These are phyloP conservation scores for Verticillium nonalfalfae DNA, from an alignment of 2,329 filamentous ascomycete genomes.

Conservation along the genomic window DNA sequence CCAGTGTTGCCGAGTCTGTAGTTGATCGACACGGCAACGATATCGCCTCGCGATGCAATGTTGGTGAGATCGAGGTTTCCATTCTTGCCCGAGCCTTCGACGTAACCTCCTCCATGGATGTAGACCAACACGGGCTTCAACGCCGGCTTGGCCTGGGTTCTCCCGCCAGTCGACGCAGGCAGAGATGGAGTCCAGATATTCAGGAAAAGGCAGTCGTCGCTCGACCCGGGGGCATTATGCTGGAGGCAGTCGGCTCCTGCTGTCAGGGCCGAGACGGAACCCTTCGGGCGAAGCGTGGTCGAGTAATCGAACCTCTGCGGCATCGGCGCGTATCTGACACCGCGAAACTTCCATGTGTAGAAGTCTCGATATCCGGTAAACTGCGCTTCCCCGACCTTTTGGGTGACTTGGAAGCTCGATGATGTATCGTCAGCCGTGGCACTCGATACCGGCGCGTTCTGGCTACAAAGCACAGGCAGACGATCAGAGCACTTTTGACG, in stretches of 20 bases:
- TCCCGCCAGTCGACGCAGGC: not conserved
- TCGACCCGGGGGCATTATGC: not conserved
- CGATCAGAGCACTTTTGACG: not conserved
- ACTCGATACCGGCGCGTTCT: not conserved
- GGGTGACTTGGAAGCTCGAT: not conserved
- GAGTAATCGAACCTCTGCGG: not conserved
- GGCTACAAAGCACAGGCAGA: not conserved
- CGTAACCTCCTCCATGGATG: constrained; percentile 36
- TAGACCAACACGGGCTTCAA: constrained; percentile 22
- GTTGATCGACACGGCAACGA: constrained; percentile 52
- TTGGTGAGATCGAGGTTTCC: constrained; percentile 37
- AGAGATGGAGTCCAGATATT: constrained; percentile 38
- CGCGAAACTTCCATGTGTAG: constrained; percentile 1
- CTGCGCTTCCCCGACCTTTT: not conserved
- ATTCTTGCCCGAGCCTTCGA: constrained; percentile 31
- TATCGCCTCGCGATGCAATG: constrained; percentile 36
- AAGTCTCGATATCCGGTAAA: not conserved
- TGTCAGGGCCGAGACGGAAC: not conserved
- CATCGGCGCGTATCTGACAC: not conserved
- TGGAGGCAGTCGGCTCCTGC: not conserved
- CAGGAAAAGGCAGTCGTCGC: constrained; percentile 41
- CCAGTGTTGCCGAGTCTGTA: constrained; percentile 53
- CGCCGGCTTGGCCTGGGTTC: not conserved
- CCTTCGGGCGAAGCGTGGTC: not conserved
- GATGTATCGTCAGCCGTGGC: not conserved